Evolutionary conservation across 1,284 basidiomycete species (phyloP).

Genomic region (Ustilago shanxiensis): DNA sequence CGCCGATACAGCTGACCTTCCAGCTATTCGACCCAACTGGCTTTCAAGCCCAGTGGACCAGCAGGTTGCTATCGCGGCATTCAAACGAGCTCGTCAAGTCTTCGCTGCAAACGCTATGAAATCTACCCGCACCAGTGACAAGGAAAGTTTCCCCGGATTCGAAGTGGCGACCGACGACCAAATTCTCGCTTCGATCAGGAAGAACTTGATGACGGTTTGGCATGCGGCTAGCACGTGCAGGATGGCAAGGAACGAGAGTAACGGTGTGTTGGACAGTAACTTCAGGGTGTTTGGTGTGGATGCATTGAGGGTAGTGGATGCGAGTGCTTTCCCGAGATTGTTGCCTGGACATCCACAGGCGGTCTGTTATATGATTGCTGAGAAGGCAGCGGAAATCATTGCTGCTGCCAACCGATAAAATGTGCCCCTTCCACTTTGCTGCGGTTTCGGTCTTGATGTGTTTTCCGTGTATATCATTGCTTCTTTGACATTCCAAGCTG

Average conservation of each 20-base stretch:
- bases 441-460: no score
- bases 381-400: conserved; percentile 43
- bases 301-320: conserved; percentile 73
- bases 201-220: conserved; percentile 71
- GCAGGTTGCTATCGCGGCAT: conserved; percentile 61
- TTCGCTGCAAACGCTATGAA: conserved; percentile 68
- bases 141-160: conserved; percentile 68
- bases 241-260: conserved; percentile 67
- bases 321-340: conserved; percentile 72
- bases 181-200: conserved; percentile 71
- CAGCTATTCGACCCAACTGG: conserved; percentile 71
- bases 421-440: not conserved
- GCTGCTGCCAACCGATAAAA: conserved; percentile 26
- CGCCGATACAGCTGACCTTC: conserved; percentile 70
- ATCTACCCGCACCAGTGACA: conserved; percentile 65
- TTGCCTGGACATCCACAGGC: conserved; percentile 58
- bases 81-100: conserved; percentile 52
- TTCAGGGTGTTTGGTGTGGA: conserved; percentile 73
- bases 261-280: conserved; percentile 73
- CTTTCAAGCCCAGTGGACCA: conserved; percentile 63
- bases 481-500: no score
- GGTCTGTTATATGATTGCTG: conserved; percentile 59
- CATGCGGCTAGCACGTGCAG: conserved; percentile 70
- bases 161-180: conserved; percentile 70
- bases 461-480: no score